A percentile compares a stretch with the other conserved stretches of the same genome.
These are phyloP conservation scores for Vinca major DNA, from an alignment of 305 asterid species.

Conservation along the genomic window DNA sequence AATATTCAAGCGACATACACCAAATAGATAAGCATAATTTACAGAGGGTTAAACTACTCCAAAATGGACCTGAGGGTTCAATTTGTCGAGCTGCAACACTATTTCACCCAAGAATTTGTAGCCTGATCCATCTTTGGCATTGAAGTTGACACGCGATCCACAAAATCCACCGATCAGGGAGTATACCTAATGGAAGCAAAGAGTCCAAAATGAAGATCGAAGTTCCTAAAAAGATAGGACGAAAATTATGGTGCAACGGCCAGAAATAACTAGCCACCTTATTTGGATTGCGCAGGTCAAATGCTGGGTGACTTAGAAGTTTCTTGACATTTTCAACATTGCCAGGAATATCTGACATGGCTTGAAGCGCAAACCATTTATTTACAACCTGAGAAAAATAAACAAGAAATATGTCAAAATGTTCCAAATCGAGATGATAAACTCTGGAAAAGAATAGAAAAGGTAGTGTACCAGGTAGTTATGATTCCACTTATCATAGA, in stretches of 20 bases:
- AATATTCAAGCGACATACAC: neutral
- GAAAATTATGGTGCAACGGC: no score
- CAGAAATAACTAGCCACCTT: constrained; percentile 38
- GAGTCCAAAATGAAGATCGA: neutral
- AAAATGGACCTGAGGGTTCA: constrained; percentile 60
- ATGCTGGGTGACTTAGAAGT: constrained; percentile 69
- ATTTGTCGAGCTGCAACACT: constrained; percentile 65
- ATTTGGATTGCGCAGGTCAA: constrained; percentile 86
- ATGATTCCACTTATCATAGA: constrained; percentile 75
- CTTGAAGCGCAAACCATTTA: constrained; percentile 90
- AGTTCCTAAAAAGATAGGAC: no score
- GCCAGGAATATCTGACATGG: constrained; percentile 65
- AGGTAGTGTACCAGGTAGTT: constrained; percentile 61
- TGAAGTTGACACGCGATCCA: constrained; percentile 62
- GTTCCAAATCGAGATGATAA: neutral
- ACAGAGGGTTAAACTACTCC: neutral
- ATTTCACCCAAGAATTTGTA: constrained; percentile 61
- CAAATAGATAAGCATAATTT: neutral
- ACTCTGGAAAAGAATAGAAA: neutral
- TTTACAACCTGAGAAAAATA: constrained; percentile 51
- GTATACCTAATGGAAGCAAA: constrained; percentile 44
- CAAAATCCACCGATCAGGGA: constrained; percentile 78
- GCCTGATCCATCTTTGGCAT: constrained; percentile 68
- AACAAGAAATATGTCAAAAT: neutral
- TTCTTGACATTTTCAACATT: constrained; percentile 81